Base-by-base conservation (phyloP, 805 yeast species). In the Metschnikowia continentalis region DNA sequence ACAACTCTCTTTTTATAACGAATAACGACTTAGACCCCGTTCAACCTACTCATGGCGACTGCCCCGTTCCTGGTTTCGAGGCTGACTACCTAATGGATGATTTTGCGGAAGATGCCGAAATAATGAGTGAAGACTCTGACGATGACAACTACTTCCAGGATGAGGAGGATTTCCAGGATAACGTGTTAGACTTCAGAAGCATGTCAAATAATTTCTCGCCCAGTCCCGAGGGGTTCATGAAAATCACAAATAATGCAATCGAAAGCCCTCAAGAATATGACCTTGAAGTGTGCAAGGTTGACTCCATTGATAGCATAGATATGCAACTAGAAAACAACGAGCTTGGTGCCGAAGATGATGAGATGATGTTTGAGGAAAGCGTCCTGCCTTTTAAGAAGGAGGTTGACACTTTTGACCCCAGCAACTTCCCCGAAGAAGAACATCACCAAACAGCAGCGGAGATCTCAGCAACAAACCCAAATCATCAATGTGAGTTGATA, bases 401-500 rank as follows among this genome's bases (percentile, higher is more conserved):
- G 13, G 8, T 13, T 2, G 40, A 44, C 13, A 42, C 46, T 7
- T 32, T 42, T 11, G 40, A 44, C 33, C 47, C 40, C n/a, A 30
- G 30, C 32, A 36, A 35, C 13, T 35, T 44, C 3, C 32, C 40
- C 2, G 54, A 46, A 38, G 49, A 47, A 10, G 49, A 47, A 10
- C 53, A 48, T 32, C 65, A 58, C 45, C 56, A 55, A 47, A 58
- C 69, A 2, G 69, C 69, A 2, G 69, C 71, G 3, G 72, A 67
- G 50, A 68, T 67, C 17, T 50, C 68, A 5, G 69, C 68, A 19
- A 63, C 60, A 23, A 68, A 69, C 50, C 71, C 74, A 1, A 73
- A 55, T 32, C 85, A 85, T 57, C 76, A 80, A 54, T 86, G 91
- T 64, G 73, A 70, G 49, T 71, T 84, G 66, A 67, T 77, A 8